Evolutionary conservation across 1,139 yeast species (phyloP), one percentile per base, ranked within the genome.

Genomic region (Candida mesenterica): DNA sequence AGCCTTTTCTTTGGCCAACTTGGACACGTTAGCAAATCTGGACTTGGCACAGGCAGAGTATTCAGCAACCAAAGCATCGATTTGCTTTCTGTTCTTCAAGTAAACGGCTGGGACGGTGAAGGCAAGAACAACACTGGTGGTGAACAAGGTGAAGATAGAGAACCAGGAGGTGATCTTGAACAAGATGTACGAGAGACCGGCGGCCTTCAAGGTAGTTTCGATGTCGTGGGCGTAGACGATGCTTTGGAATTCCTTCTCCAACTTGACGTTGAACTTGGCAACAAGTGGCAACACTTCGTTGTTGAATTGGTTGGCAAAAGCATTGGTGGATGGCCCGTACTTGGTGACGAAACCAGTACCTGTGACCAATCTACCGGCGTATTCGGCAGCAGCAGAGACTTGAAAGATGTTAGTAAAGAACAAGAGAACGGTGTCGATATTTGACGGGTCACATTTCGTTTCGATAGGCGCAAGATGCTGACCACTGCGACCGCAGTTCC

Each of bases 51-150:
- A 52, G 46, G 73, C 67, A 30, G 80, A 65, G 57, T 70, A 74
- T 48, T 79, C 71, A 42, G 75, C 75, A 39, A 84, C 74, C 37
- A 79, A 77, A 36, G 82, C 80, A 63, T 90, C 96, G 59, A 92
- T 84, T 67, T 85, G 84, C 53, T 72, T 72, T 72, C 88, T 82
- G 75, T 86, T 81, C 49, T 72, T 74, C 48, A 75, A 65, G 70
- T 90, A 92, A 46, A 85, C 54, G 23, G 77, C 77, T 42, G 98
- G 97, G 34, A 77, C 65, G 32, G 94, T 66, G 73, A 92, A 92
- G 15, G 85, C 74, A 24, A 72, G 59, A 36, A 87, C 62, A 38
- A 84, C 77, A 30, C 77, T 61, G 34, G 75, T 53, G 47, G 84
- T 65, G 28, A 79, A 53, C 51, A 90, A 65, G 26, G 83, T 70